Evolutionary conservation across 495 filamentous ascomycete species (phyloP), one percentile per base, ranked within the genome.

Genomic region (Xylaria palmicola): DNA sequence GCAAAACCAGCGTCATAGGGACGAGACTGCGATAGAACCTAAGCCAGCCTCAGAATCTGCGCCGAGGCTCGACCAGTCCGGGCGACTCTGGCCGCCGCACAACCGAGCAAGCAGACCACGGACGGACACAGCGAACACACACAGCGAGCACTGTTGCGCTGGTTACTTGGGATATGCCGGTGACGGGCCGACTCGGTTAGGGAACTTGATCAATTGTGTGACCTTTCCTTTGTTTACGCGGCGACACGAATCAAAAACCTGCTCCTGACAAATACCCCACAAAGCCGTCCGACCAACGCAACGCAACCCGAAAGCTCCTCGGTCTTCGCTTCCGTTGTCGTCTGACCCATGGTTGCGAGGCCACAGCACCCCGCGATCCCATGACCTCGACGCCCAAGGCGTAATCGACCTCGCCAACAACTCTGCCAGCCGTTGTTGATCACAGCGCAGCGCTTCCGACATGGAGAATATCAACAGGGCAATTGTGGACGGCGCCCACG

Each of bases 391-490:
- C 30, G 12, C 52, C n/a, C 39, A 61, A 48, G 34, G 30, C 5
- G 30, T 37, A 29, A 61, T 55, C 40, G 20, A 30, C 39, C 9
- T 27, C 2, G 32, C n/a, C n/a, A 56, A 29, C 26, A 29, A 27
- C 37, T 48, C 40, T 61, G 29, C 39, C 48, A 15, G 27, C 19
- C 36, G 22, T 39, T 17, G 22, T 32, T 32, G 22, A 17, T 12
- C 15, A 19, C 24, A 43, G 24, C 43, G 32, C 3, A n/a, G n/a
- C n/a, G n/a, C n/a, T n/a, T n/a, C 15, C 59, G 71, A 66, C 30
- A 74, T 74, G 72, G 60, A 62, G 29, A 55, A 48, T 56, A 27
- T 74, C 48, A 68, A 72, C 36, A 59, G 72, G 45, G 68, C 59
- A 26, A 30, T 74, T 56, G 72, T 69, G 51, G 66, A 60, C 41